phyloP scores from a whole-genome alignment of 2,329 filamentous ascomycete genomes.

The Fusarium chuoi region DNA sequence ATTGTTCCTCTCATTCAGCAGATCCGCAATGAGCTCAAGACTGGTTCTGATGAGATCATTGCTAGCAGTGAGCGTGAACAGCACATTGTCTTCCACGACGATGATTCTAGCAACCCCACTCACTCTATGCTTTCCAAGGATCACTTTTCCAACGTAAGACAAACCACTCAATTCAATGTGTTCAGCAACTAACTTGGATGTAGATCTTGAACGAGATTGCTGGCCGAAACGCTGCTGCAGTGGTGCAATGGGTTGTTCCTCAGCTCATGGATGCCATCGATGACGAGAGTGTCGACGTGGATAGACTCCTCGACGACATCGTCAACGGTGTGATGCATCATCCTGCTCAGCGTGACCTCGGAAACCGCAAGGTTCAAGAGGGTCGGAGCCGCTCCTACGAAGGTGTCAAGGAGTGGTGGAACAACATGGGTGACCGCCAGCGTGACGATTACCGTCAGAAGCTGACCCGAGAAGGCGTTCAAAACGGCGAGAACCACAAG shows the following conservation, averaged over 20 bases:
- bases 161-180: not conserved
- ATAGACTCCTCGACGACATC: slow-evolving; percentile 78
- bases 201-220: slow-evolving; percentile 86
- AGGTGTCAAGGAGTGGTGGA: slow-evolving; percentile 88
- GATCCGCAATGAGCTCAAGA: slow-evolving; percentile 86
- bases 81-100: slow-evolving; percentile 85
- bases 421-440: slow-evolving; percentile 68
- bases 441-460: slow-evolving; percentile 76
- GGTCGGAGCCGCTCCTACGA: slow-evolving; percentile 81
- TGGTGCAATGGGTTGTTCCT: slow-evolving; percentile 87
- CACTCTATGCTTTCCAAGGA: slow-evolving; percentile 98
- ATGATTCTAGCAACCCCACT: slow-evolving; percentile 81
- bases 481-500: slow-evolving; percentile 84
- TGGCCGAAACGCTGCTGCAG: slow-evolving; percentile 81
- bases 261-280: slow-evolving; percentile 92
- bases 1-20: slow-evolving; percentile 86
- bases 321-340: slow-evolving; percentile 88
- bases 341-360: slow-evolving; percentile 78
- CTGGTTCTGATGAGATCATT: slow-evolving; percentile 88
- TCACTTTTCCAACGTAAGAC: slow-evolving; percentile 83
- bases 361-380: slow-evolving; percentile 75
- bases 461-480: slow-evolving; percentile 81
- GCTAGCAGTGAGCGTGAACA: slow-evolving; percentile 85
- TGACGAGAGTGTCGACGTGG: slow-evolving; percentile 75
- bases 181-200: not conserved